phyloP scores from a whole-genome alignment of 2,329 filamentous ascomycete genomes.

The Penicillium brasilianum region DNA sequence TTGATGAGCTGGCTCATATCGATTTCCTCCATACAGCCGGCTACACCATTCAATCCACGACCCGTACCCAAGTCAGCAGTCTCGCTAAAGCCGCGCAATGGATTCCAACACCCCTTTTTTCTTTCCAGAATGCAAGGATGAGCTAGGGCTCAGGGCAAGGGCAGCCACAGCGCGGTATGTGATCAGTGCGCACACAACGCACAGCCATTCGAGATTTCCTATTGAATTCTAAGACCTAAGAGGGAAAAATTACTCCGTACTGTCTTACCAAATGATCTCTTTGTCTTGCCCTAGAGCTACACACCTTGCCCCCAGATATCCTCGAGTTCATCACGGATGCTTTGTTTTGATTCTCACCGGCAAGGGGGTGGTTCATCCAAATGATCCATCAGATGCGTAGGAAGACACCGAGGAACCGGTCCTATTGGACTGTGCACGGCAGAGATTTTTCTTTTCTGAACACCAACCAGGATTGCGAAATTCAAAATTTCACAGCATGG shows the following conservation, averaged over 20 bases:
- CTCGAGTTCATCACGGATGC: background rate
- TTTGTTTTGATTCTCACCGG: constrained; percentile 2
- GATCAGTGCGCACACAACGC: constrained; percentile 30
- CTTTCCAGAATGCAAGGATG: constrained; percentile 4
- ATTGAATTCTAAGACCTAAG: background rate
- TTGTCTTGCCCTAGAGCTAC: background rate
- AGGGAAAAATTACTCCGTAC: background rate
- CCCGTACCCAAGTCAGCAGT: background rate
- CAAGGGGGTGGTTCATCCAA: constrained; percentile 1
- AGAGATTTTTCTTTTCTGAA: constrained; percentile 3
- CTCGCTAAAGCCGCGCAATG: background rate
- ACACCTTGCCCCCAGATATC: background rate
- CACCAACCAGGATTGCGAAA: constrained; percentile 5
- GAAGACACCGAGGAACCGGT: background rate
- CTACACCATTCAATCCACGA: background rate
- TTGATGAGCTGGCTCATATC: background rate
- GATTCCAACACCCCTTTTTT: background rate
- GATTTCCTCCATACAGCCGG: background rate
- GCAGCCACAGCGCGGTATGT: constrained; percentile 26
- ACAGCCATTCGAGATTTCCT: constrained; percentile 9
- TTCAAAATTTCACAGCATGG: constrained; percentile 6
- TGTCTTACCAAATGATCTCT: too few species aligned
- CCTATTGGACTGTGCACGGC: constrained; percentile 4
- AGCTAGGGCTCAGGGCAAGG: constrained; percentile 35
- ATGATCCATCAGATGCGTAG: constrained; percentile 5